Percentiles rank a stretch among this genome's conserved stretches.
Evolutionary conservation across 306 rosid species (phyloP).

Genomic region (Trifolium repens): DNA sequence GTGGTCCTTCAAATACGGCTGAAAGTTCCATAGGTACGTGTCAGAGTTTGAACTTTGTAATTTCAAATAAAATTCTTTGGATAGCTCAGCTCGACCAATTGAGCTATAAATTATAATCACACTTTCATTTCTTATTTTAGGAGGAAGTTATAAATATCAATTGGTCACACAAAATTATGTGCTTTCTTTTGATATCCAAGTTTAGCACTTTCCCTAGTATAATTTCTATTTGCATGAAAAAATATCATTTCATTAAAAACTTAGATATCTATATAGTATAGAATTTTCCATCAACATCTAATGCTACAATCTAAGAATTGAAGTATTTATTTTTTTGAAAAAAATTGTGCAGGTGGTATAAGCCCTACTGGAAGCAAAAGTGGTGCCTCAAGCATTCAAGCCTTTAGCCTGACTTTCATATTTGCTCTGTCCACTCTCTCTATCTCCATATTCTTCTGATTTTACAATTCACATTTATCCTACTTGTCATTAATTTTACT

Average conservation of each 20-base stretch:
- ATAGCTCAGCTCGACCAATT: not conserved
- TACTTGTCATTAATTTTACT: not conserved
- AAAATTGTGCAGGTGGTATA: slow-evolving; percentile 28
- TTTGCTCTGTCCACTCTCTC: slow-evolving; percentile 35
- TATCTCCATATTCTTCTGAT: slow-evolving; percentile 41
- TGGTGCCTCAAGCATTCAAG: slow-evolving; percentile 38
- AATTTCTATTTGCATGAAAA: not conserved
- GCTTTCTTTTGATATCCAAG: not conserved
- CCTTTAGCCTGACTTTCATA: slow-evolving; percentile 26
- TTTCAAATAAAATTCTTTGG: not conserved
- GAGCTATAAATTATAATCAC: not conserved
- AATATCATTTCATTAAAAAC: not conserved
- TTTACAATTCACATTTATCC: slow-evolving; percentile 20
- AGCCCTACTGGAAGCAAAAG: slow-evolving; percentile 30
- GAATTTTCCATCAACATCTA: not conserved
- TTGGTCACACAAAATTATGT: not conserved
- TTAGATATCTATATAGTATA: not conserved
- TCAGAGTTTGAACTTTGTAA: not conserved
- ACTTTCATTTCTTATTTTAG: no score
- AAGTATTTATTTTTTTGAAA: not conserved
- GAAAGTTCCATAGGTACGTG: not conserved
- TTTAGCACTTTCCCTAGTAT: not conserved
- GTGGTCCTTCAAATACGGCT: slow-evolving; percentile 25
- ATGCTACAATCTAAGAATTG: not conserved
- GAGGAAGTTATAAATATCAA: not conserved